These are phyloP conservation scores for Colletotrichum higginsianum DNA, from an alignment of 2,329 filamentous ascomycete species.

Conservation along the genomic window DNA sequence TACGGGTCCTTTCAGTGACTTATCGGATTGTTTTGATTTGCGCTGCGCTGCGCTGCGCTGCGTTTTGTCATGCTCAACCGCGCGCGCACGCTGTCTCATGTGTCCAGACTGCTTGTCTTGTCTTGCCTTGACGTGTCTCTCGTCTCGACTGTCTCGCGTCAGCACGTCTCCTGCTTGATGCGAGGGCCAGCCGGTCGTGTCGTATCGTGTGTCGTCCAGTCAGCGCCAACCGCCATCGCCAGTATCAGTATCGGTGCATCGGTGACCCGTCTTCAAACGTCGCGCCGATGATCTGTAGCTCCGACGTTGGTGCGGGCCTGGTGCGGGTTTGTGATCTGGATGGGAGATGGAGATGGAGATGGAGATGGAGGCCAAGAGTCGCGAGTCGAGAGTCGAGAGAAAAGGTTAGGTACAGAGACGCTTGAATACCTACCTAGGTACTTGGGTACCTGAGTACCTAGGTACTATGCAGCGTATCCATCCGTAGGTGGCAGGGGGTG, in stretches of 20 bases:
- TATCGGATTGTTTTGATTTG: not conserved
- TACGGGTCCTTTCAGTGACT: not conserved
- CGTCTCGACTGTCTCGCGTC: not conserved
- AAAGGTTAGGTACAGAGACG: not conserved
- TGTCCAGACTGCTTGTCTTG: no score
- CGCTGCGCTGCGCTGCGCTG: no score
- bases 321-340: not conserved
- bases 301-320: not conserved
- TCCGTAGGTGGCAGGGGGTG: not conserved
- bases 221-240: slow-evolving; percentile 1
- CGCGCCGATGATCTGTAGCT: not conserved
- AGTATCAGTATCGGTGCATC: not conserved
- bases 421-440: not conserved
- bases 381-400: not conserved
- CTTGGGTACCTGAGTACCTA: not conserved
- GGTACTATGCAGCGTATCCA: not conserved
- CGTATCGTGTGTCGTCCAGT: not conserved
- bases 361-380: not conserved
- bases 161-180: slow-evolving; percentile 20
- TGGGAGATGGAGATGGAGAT: not conserved
- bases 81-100: slow-evolving; percentile 5
- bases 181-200: slow-evolving; percentile 14
- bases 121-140: slow-evolving; percentile 9
- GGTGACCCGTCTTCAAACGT: not conserved
- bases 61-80: no score